Conservation (phyloP, 352 stramenopile genomes). For the Globisporangium takayamanum region DNA sequence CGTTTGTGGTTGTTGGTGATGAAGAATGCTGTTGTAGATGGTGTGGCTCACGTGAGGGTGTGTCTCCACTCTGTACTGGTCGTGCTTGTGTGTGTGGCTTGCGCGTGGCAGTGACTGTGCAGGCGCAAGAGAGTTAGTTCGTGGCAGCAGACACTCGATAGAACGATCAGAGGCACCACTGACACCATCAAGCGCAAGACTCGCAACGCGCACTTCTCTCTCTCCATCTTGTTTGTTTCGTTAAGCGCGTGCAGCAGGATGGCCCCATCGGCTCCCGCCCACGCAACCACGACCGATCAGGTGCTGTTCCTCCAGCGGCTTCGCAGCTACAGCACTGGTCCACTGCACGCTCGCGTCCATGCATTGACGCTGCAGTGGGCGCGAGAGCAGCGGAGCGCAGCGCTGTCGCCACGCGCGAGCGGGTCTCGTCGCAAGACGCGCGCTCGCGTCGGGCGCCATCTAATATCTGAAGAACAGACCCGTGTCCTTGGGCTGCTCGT, state of each 20-base stretch:
- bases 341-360: no score
- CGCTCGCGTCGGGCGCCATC: slow-evolving; percentile 16
- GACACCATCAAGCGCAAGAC: neutral
- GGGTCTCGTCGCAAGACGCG: neutral
- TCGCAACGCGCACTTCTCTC: no score
- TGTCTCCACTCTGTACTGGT: no score
- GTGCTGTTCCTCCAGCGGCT: neutral
- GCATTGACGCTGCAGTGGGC: no score
- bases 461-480: slow-evolving; percentile 89
- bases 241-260: no score
- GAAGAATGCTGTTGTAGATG: neutral
- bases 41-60: no score
- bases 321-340: neutral
- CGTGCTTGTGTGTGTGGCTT: no score
- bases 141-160: neutral
- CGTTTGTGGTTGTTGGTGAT: slow-evolving; percentile 4
- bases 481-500: slow-evolving; percentile 65
- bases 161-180: no score
- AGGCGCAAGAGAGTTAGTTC: slow-evolving; percentile 11
- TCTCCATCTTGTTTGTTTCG: no score
- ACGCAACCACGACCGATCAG: neutral
- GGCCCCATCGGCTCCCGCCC: neutral
- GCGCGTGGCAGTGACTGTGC: slow-evolving; percentile 2
- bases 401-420: neutral
- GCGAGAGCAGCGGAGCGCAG: no score